Base-by-base conservation (phyloP, 2,329 filamentous ascomycete species). In the Trichophyton verrucosum region DNA sequence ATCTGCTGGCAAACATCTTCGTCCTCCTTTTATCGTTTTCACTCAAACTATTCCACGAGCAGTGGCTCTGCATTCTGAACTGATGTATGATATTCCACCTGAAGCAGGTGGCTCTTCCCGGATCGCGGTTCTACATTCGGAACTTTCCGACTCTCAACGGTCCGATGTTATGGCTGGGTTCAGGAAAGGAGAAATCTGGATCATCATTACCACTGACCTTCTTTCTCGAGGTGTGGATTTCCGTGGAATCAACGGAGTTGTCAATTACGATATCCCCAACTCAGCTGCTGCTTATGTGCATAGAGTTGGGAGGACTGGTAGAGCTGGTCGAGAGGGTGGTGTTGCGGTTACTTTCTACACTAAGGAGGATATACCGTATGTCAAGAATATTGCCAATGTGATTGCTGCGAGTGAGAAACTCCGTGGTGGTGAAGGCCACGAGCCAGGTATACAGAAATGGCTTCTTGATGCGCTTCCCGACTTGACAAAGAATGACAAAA, bases 251-350 rank as follows among this genome's bases (percentile, higher is more conserved):
- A 96, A 96, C 69, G 91, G 91, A 53, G 91, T 99, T 0, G 88
- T 99, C 58, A 99, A 97, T 75, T 99, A 96, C 75, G 94, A 99
- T 72, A 90, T 96, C 7, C 94, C 94, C 0, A 89, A 86, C n/a
- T 91, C 88, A 0, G 87, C 88, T 3, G 92, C 91, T 0, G 85
- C 85, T 0, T 99, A 99, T 70, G 88, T 99, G 5, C 94, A 99
- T 75, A 88, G 94, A 9, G 91, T 94, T 0, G 94, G 94, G 0
- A 83, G 94, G 55, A 97, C 94, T 0, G 94, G 92, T 0, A 82
- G 94, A 22, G 94, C 91, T 0, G 94, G 94, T 0, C 82, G 91
- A 24, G 84, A 88, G 68, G 91, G 91, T 20, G 94, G 94, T 56
- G 83, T 96, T 2, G 91, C 91, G 0, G 87, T 99, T 1, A 99